Conservation (phyloP, 768 basidiomycete genomes). For the Fistulinella prunicolor region DNA sequence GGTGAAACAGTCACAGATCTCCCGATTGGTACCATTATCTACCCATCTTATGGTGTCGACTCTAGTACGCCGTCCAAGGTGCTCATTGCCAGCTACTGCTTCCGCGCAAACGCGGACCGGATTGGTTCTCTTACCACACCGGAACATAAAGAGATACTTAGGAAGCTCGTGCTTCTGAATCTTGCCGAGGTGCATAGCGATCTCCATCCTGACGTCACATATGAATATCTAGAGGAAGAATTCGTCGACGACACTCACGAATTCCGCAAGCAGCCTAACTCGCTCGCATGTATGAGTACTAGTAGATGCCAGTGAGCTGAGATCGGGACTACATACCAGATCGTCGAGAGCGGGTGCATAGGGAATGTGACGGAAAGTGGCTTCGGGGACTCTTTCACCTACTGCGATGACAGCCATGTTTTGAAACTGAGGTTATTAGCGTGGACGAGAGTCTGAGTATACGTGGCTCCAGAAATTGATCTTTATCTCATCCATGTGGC, state of each 20-base stretch:
- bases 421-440: too few species aligned
- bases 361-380: conserved; percentile 51
- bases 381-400: conserved; percentile 49
- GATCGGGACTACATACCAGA: conserved; percentile 38
- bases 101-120: conserved; percentile 39
- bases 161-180: conserved; percentile 27
- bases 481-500: too few species aligned
- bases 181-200: conserved; percentile 17
- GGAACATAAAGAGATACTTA: conserved; percentile 13
- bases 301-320: conserved; percentile 7
- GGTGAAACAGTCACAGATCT: conserved; percentile 43
- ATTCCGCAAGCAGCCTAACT: conserved; percentile 57
- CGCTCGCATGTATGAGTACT: background rate
- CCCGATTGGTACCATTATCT: conserved; percentile 40
- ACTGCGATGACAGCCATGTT: conserved; percentile 39
- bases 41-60: conserved; percentile 40
- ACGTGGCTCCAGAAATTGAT: too few species aligned
- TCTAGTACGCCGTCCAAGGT: conserved; percentile 20
- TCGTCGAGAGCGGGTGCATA: conserved; percentile 62
- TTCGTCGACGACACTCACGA: conserved; percentile 44
- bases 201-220: conserved; percentile 7
- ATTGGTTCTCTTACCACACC: conserved; percentile 34
- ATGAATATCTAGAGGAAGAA: conserved; percentile 18
- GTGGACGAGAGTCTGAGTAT: too few species aligned
- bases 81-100: conserved; percentile 42